These are phyloP conservation scores for Russula foetens DNA, from an alignment of 768 basidiomycete genomes.

Conservation along the genomic window DNA sequence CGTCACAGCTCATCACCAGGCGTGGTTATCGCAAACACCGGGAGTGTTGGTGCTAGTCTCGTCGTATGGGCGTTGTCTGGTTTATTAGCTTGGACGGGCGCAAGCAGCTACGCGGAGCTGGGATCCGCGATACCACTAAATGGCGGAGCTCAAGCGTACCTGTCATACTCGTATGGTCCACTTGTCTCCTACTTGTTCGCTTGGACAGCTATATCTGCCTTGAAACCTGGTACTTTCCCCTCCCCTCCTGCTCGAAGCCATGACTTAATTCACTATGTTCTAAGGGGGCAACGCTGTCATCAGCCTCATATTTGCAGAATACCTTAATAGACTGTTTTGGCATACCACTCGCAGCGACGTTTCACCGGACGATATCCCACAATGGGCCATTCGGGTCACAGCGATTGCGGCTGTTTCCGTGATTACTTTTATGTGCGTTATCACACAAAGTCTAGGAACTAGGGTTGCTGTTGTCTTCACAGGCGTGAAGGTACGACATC, in stretches of 20 bases:
- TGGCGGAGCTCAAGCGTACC: constrained; percentile 66
- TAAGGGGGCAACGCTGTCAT: constrained; percentile 75
- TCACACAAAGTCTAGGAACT: constrained; percentile 69
- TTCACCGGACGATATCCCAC: constrained; percentile 72
- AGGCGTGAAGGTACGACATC: constrained; percentile 59
- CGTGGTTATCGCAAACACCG: constrained; percentile 79
- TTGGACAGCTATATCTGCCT: constrained; percentile 87
- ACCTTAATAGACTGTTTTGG: constrained; percentile 84
- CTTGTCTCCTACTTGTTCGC: constrained; percentile 86
- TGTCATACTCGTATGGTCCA: constrained; percentile 84
- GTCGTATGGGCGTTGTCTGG: constrained; percentile 80
- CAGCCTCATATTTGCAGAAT: constrained; percentile 85
- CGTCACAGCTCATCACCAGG: constrained; percentile 80
- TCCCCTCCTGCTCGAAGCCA: not conserved
- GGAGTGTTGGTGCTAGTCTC: constrained; percentile 86
- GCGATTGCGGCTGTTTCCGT: constrained; percentile 64
- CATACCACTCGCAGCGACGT: constrained; percentile 61
- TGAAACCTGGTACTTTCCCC: constrained; percentile 60
- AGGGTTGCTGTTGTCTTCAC: constrained; percentile 85
- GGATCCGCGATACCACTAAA: constrained; percentile 80
- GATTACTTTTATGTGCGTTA: constrained; percentile 72
- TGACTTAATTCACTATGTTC: constrained; percentile 2
- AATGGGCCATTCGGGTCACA: constrained; percentile 87
- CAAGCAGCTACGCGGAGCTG: constrained; percentile 88
- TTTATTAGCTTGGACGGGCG: constrained; percentile 89